phyloP scores from a whole-genome alignment of 2,329 filamentous ascomycete genomes.

The Drechslerella coelobrocha region DNA sequence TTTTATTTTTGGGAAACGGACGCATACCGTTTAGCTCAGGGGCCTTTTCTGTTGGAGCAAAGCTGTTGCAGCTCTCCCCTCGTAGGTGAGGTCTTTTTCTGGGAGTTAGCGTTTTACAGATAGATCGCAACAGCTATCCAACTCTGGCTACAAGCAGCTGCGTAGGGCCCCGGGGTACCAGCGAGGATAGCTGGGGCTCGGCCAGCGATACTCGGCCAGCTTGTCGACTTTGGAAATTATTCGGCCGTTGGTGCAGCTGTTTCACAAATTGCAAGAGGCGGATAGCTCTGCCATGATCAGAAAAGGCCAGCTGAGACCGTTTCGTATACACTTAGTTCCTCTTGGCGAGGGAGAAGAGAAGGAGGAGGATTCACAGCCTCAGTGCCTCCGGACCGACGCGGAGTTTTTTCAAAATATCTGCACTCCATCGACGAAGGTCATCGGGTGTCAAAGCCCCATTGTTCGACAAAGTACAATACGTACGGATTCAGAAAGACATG shows the following conservation, averaged over 20 bases:
- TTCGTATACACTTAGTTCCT: background rate
- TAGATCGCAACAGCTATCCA: conserved; percentile 23
- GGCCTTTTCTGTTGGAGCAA: background rate
- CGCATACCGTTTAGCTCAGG: background rate
- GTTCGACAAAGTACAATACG: background rate
- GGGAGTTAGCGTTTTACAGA: background rate
- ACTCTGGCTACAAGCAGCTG: conserved; percentile 1
- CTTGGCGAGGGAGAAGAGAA: background rate
- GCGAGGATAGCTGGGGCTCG: too few relatives aligned
- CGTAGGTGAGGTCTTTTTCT: too few relatives aligned
- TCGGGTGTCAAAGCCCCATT: conserved; percentile 1
- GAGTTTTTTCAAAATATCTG: conserved; percentile 20
- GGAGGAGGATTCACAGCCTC: conserved; percentile 12
- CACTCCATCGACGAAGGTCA: background rate
- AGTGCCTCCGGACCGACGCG: conserved; percentile 33
- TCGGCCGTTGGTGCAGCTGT: too few relatives aligned
- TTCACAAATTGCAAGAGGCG: too few relatives aligned
- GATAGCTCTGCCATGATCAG: too few relatives aligned
- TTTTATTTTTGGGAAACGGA: conserved; percentile 3
- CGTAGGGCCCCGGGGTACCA: background rate
- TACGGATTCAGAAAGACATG: too few relatives aligned
- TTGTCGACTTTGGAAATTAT: too few relatives aligned
- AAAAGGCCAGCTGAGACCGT: conserved; percentile 5
- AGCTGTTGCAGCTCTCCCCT: background rate
- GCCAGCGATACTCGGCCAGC: too few relatives aligned